Conservation (phyloP, 192 early-diverging fungal genomes). For the Coemansia sp. region DNA sequence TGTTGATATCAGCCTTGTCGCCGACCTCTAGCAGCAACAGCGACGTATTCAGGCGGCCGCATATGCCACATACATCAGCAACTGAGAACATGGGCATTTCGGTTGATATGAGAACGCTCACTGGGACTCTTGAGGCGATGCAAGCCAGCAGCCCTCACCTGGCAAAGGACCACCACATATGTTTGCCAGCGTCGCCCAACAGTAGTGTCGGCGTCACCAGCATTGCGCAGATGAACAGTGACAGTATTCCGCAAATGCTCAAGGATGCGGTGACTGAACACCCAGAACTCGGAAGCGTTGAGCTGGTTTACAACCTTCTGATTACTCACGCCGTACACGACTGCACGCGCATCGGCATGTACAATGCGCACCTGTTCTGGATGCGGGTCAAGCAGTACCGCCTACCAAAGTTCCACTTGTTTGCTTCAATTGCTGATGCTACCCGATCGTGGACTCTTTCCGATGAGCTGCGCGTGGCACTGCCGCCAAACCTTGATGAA, state of each 20-base stretch:
- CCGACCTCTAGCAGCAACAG: neutral
- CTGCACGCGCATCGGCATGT: slow-evolving; percentile 51
- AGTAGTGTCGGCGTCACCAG: slow-evolving; percentile 14
- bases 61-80: neutral
- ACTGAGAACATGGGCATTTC: neutral
- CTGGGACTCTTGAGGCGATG: neutral
- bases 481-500: slow-evolving; percentile 51
- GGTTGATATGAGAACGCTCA: neutral
- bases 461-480: slow-evolving; percentile 41
- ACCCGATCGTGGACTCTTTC: slow-evolving; percentile 51
- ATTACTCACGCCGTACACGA: slow-evolving; percentile 52
- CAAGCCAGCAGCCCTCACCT: slow-evolving; percentile 21
- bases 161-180: slow-evolving; percentile 8
- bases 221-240: slow-evolving; percentile 49
- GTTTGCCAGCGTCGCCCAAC: slow-evolving; percentile 5
- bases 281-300: slow-evolving; percentile 46
- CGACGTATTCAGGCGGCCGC: neutral
- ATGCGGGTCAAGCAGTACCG: slow-evolving; percentile 47
- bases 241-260: slow-evolving; percentile 40
- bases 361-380: slow-evolving; percentile 49
- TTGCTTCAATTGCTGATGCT: slow-evolving; percentile 50
- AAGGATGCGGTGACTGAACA: slow-evolving; percentile 37
- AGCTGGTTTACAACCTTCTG: slow-evolving; percentile 53
- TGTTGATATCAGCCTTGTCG: neutral
- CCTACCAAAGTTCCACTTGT: slow-evolving; percentile 44